These are phyloP conservation scores for Aspergillus udagawae DNA, from an alignment of 2,329 filamentous ascomycete species.

Conservation along the genomic window DNA sequence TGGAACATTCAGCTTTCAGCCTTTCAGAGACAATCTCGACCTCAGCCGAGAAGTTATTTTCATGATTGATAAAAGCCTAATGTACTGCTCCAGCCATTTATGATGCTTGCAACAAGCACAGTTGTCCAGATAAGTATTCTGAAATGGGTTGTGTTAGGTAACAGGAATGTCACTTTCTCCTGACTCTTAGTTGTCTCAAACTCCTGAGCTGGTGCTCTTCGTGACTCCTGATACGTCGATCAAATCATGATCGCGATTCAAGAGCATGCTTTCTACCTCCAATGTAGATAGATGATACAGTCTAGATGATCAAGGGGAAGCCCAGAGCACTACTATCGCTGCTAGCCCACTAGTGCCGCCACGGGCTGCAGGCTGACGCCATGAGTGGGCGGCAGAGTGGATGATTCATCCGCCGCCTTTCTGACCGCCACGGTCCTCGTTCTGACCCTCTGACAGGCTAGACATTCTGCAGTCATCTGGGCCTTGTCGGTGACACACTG, in stretches of 20 bases:
- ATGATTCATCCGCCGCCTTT: slow-evolving; percentile 10
- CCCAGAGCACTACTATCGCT: neutral
- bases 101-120: neutral
- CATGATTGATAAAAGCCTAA: neutral
- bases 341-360: slow-evolving; percentile 3
- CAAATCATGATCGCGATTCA: neutral
- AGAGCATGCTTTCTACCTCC: neutral
- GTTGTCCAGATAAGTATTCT: neutral
- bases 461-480: neutral
- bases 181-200: neutral
- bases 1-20: neutral
- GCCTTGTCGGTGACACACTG: neutral
- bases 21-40: neutral
- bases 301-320: neutral
- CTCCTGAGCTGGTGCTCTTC: neutral
- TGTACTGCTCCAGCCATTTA: neutral
- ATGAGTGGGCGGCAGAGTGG: slow-evolving; percentile 14
- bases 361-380: slow-evolving; percentile 11
- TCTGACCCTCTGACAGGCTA: slow-evolving; percentile 13
- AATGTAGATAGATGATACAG: neutral
- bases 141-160: neutral
- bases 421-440: slow-evolving; percentile 14
- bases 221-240: neutral
- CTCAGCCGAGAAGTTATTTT: neutral
- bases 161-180: neutral